Conservation (phyloP, 1,139 yeast genomes). For the Kodamaea anthophila region DNA sequence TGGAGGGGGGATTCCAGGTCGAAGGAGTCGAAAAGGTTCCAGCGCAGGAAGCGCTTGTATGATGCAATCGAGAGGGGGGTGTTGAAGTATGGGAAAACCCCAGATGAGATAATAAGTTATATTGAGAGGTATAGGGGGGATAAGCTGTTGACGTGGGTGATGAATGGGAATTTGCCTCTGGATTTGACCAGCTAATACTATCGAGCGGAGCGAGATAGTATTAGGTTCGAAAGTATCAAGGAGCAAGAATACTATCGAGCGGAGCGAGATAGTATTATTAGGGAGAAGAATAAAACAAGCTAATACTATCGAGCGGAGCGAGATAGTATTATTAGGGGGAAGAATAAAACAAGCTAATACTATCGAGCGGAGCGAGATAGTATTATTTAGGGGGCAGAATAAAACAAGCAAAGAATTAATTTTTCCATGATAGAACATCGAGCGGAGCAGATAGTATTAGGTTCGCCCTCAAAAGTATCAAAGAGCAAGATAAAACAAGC, state of each 20-base stretch:
- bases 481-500: no score
- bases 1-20: conserved; percentile 47
- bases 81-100: conserved; percentile 34
- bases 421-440: no score
- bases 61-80: conserved; percentile 42
- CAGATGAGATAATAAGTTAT: conserved; percentile 38
- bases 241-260: no score
- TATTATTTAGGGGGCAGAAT: not conserved
- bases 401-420: no score
- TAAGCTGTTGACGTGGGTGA: conserved; percentile 43
- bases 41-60: conserved; percentile 40
- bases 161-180: conserved; percentile 43
- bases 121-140: conserved; percentile 42
- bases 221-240: no score
- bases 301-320: no score
- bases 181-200: conserved; percentile 19
- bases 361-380: not conserved
- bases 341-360: no score
- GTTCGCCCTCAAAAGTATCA: no score
- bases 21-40: conserved; percentile 42
- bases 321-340: not conserved
- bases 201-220: no score
- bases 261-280: not conserved
- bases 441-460: no score
- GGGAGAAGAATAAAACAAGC: not conserved